phyloP scores from a whole-genome alignment of 108 stramenopile genomes.

The Nitzschia inconspicua region DNA sequence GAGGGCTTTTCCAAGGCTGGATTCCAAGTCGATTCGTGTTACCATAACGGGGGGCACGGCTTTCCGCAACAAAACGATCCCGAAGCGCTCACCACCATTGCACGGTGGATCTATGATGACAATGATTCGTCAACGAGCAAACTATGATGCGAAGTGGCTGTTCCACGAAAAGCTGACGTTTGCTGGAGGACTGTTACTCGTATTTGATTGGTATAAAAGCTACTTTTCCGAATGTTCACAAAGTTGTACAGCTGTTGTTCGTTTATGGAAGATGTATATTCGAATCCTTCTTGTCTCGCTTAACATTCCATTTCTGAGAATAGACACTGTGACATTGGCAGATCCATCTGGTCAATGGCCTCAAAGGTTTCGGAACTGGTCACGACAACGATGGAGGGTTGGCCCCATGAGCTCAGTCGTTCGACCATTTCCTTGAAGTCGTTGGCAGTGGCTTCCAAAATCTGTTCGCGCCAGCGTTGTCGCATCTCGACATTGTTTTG shows the following conservation, averaged over 20 bases:
- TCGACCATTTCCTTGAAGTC: constrained; percentile 16
- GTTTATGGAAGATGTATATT: too few species aligned
- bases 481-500: constrained; percentile 57
- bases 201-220: too few species aligned
- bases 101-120: constrained; percentile 36
- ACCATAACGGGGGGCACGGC: constrained; percentile 69
- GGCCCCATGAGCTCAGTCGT: constrained; percentile 25
- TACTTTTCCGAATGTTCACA: too few species aligned
- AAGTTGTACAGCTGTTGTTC: too few species aligned
- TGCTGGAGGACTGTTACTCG: too few species aligned
- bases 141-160: too few species aligned
- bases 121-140: too few species aligned
- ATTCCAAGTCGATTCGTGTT: constrained; percentile 40
- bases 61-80: constrained; percentile 36
- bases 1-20: constrained; percentile 39
- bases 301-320: too few species aligned
- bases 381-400: constrained; percentile 11
- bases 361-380: constrained; percentile 17
- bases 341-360: neutral
- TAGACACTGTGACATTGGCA: neutral
- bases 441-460: constrained; percentile 33
- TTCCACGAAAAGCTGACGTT: too few species aligned
- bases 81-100: constrained; percentile 19
- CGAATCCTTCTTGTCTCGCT: too few species aligned
- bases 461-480: constrained; percentile 67